Base-by-base conservation (phyloP, 148 eudicot genomes). In the Camellia granthamiana region DNA sequence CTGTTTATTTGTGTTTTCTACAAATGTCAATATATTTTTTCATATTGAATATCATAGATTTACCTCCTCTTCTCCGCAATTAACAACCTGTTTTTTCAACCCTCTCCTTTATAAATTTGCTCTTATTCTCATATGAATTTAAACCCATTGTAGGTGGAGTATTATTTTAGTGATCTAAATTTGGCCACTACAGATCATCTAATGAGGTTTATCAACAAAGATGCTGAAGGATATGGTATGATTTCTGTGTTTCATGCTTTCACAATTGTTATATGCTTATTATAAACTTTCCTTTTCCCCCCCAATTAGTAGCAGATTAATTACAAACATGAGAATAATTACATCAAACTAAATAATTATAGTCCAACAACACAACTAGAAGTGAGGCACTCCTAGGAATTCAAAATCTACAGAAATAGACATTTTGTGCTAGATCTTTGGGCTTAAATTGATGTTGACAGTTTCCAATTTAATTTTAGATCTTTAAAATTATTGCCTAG, bases 141-240 rank as follows among this genome's bases (percentile, higher is more conserved):
- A 70, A 64, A 38, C 69, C 55, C 54, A 51, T 60, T 89, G 89
- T 83, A 96, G 98, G 99, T 96, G 80, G 99, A 96, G 90, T 96
- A 87, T 81, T 96, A 96, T 86, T 96, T 96, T 89, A 96, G 99
- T 87, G 99, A 96, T 85, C 83, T 96, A 76, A 96, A 96, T 85
- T 85, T 96, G 92, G 99, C 95, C 69, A 96, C 99, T 54, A 96
- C 99, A 18, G 99, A 93, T 83, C 98, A 93, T 83, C 79, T 96
- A 49, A 91, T 93, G 80, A 86, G 85, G 85, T 90, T 87, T 84
- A 96, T 96, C 90, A 83, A 73, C 90, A 96, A 92, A 88, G 98
- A 96, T 79, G 87, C 92, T 46, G 95, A 90, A 77, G 99, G 98
- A 89, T 91, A 87, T 88, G 99, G 99, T 96, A 90, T 80, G 90